These are phyloP conservation scores for Royoungia palumana DNA, from an alignment of 768 basidiomycete species.

Conservation along the genomic window DNA sequence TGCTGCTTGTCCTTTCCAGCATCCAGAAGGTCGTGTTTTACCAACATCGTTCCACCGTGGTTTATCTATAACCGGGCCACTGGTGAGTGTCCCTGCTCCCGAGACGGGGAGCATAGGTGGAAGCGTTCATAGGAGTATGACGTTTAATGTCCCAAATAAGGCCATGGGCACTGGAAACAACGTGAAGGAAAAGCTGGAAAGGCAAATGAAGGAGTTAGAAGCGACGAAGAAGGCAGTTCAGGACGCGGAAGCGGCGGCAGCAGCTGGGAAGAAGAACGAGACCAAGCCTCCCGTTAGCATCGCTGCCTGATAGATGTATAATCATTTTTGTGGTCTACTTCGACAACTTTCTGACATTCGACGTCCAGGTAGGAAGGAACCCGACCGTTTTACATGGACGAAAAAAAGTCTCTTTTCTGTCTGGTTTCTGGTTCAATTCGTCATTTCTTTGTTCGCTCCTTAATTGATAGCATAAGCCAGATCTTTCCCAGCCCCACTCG, in stretches of 20 bases:
- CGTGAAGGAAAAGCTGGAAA: constrained; percentile 49
- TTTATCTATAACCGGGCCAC: constrained; percentile 53
- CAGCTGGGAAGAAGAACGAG: constrained; percentile 60
- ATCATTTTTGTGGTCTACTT: background rate
- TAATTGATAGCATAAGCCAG: constrained; percentile 13
- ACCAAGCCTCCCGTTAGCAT: constrained; percentile 43
- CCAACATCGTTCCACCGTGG: constrained; percentile 82
- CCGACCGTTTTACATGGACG: constrained; percentile 6
- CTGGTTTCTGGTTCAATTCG: constrained; percentile 11
- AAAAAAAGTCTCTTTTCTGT: constrained; percentile 19
- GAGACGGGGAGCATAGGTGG: constrained; percentile 65
- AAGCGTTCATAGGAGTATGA: constrained; percentile 68
- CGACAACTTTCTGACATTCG: background rate
- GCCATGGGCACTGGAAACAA: constrained; percentile 23
- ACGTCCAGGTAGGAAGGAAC: constrained; percentile 11
- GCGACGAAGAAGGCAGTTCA: constrained; percentile 66
- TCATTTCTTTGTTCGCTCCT: constrained; percentile 3
- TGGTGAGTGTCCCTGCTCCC: constrained; percentile 60
- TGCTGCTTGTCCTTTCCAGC: constrained; percentile 83
- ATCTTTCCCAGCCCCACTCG: constrained; percentile 6
- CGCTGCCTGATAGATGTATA: constrained; percentile 23
- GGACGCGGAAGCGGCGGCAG: constrained; percentile 58
- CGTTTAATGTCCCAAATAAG: constrained; percentile 51
- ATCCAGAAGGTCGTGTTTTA: constrained; percentile 82
- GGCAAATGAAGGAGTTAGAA: constrained; percentile 62